These are phyloP conservation scores for Plasmodium gonderi DNA, from an alignment of 169 alveolate species.

Conservation along the genomic window DNA sequence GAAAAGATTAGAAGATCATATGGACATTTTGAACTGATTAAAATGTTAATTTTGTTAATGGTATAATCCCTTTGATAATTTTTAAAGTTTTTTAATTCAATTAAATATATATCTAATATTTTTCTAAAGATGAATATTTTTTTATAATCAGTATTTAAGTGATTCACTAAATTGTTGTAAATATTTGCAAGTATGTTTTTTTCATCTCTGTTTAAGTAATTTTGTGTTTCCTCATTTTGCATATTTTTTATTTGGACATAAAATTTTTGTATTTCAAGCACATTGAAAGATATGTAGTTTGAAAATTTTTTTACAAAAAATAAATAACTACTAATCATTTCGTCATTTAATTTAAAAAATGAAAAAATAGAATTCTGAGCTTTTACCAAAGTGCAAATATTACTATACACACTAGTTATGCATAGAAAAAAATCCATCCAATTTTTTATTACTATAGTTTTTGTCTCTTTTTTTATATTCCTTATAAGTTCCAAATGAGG, in stretches of 20 bases:
- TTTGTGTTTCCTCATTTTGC: slow-evolving; percentile 2
- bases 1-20: slow-evolving; percentile 60
- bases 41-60: slow-evolving; percentile 5
- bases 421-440: slow-evolving; percentile 43
- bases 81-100: slow-evolving; percentile 34
- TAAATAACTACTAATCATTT: slow-evolving; percentile 14
- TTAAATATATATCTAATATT: slow-evolving; percentile 58
- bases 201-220: neutral
- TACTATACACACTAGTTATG: slow-evolving; percentile 41
- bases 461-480: slow-evolving; percentile 3
- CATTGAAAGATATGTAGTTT: slow-evolving; percentile 20
- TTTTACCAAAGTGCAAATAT: slow-evolving; percentile 10
- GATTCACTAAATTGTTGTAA: neutral
- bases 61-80: slow-evolving; percentile 44
- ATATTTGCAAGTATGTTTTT: neutral
- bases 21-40: slow-evolving; percentile 33
- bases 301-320: slow-evolving; percentile 27
- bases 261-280: slow-evolving; percentile 17
- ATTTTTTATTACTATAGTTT: slow-evolving; percentile 9
- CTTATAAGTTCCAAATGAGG: neutral
- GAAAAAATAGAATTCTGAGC: slow-evolving; percentile 17
- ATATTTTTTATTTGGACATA: slow-evolving; percentile 35
- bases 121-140: slow-evolving; percentile 50
- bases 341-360: slow-evolving; percentile 25
- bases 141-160: slow-evolving; percentile 8